Conservation (phyloP, 192 early-diverging fungal species). For the Backusella australiensis region DNA sequence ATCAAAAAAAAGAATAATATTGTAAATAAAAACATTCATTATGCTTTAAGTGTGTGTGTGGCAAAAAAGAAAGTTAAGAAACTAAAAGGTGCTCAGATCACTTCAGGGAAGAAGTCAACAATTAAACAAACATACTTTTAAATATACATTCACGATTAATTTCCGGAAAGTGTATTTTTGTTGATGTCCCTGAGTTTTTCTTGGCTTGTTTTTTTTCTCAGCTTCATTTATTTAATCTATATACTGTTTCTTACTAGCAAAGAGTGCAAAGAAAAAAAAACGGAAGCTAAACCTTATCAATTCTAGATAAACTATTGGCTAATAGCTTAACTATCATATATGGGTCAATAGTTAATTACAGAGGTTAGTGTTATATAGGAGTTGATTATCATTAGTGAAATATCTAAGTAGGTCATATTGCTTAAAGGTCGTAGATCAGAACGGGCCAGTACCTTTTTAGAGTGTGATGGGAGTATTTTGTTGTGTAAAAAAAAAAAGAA, state of each 20-base stretch:
- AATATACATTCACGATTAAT: neutral
- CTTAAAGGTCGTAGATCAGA: neutral
- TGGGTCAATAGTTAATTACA: neutral
- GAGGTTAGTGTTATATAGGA: neutral
- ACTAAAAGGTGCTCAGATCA: neutral
- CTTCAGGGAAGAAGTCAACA: neutral
- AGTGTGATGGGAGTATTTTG: neutral
- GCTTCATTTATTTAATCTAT: neutral
- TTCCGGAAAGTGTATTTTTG: neutral
- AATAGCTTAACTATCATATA: neutral
- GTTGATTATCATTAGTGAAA: neutral
- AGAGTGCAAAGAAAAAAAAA: neutral
- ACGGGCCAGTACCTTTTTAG: slow-evolving; percentile 2
- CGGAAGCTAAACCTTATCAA: neutral
- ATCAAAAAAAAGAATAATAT: neutral
- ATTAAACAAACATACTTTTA: neutral
- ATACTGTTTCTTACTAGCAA: neutral
- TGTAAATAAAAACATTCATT: neutral
- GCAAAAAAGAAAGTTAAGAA: neutral
- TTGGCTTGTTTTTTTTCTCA: neutral
- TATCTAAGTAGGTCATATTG: neutral
- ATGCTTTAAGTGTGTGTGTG: neutral
- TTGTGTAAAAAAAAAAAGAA: neutral
- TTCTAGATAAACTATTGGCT: neutral
- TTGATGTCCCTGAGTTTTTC: neutral